Percentiles rank a stretch among this genome's conserved stretches.
Evolutionary conservation across 108 stramenopile species (phyloP).

Genomic region (Cyclotella distinguenda): DNA sequence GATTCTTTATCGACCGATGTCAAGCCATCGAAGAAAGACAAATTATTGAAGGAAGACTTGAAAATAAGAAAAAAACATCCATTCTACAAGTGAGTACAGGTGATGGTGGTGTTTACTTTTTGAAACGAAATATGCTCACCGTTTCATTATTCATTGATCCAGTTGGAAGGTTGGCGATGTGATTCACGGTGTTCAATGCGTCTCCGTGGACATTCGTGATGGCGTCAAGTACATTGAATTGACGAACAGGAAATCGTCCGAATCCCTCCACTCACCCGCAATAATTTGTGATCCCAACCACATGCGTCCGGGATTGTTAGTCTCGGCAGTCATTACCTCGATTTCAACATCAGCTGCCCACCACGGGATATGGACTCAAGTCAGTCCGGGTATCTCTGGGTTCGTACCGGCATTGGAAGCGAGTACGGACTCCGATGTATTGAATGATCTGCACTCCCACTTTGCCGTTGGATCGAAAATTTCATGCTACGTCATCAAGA

Average conservation of each 20-base stretch:
- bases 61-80: slow-evolving; percentile 69
- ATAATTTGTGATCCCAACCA: slow-evolving; percentile 49
- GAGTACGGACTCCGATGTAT: slow-evolving; percentile 51
- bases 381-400: slow-evolving; percentile 66
- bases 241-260: slow-evolving; percentile 26
- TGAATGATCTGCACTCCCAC: slow-evolving; percentile 60
- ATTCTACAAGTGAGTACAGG: slow-evolving; percentile 50
- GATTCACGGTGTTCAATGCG: slow-evolving; percentile 55
- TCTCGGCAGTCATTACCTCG: slow-evolving; percentile 53
- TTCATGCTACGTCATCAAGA: slow-evolving; percentile 61
- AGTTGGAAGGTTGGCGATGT: slow-evolving; percentile 54
- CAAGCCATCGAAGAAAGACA: slow-evolving; percentile 49
- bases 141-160: background rate
- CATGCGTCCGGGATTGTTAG: slow-evolving; percentile 55
- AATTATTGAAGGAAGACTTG: slow-evolving; percentile 27
- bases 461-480: slow-evolving; percentile 61
- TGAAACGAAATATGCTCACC: background rate
- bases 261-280: slow-evolving; percentile 23
- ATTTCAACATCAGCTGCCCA: slow-evolving; percentile 44
- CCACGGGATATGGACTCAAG: slow-evolving; percentile 64
- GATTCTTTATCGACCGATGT: slow-evolving; percentile 22
- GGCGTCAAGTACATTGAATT: slow-evolving; percentile 61
- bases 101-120: background rate
- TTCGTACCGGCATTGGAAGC: slow-evolving; percentile 75
- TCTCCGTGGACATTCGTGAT: slow-evolving; percentile 46